These are phyloP conservation scores for Thymus quinquecostatus DNA, from an alignment of 257 asterid genomes.

Conservation along the genomic window DNA sequence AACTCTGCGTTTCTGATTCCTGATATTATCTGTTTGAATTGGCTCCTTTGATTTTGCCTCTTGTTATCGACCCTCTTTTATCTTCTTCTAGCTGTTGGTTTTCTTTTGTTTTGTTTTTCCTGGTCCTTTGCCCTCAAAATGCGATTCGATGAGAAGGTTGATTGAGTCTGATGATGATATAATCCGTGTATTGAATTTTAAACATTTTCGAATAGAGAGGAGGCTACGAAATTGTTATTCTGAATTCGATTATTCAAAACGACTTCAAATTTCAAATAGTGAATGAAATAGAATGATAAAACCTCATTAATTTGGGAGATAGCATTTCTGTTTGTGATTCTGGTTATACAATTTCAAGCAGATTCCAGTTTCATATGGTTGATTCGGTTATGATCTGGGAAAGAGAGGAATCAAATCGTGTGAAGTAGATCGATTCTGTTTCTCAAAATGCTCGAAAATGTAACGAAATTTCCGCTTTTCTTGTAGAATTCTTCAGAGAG, in stretches of 20 bases:
- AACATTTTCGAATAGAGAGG: background rate
- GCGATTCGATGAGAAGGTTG: background rate
- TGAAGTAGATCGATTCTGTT: background rate
- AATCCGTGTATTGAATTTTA: constrained; percentile 10
- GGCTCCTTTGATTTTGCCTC: no score
- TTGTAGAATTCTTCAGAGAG: constrained; percentile 58
- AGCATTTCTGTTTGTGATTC: background rate
- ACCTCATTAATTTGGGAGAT: constrained; percentile 5
- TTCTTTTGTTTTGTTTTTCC: background rate
- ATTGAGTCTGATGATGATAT: background rate
- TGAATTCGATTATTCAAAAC: background rate
- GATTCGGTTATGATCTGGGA: no score
- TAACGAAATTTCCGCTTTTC: constrained; percentile 27
- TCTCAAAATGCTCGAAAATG: background rate
- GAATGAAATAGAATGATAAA: background rate
- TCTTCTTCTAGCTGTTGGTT: background rate
- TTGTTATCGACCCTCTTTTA: no score
- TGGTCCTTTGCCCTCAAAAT: background rate
- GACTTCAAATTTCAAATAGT: background rate
- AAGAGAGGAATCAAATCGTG: no score
- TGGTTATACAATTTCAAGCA: background rate
- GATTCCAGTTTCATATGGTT: background rate
- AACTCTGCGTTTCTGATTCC: background rate
- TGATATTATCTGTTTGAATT: no score
- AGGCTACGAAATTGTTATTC: background rate